These are phyloP conservation scores for Neopestalotiopsis sp. DNA, from an alignment of 2,329 filamentous ascomycete genomes.

Conservation along the genomic window DNA sequence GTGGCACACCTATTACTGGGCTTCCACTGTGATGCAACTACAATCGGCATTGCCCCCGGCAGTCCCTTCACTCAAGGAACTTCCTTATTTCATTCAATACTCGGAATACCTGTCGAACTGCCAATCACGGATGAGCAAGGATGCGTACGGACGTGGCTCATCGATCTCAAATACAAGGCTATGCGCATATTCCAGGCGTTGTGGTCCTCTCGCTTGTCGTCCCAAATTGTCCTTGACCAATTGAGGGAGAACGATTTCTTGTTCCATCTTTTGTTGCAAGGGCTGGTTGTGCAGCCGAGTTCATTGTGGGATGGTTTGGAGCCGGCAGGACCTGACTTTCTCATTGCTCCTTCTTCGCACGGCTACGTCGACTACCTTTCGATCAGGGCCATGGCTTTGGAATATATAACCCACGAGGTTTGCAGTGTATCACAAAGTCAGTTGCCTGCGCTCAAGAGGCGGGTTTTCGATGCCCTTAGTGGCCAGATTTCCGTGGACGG, in stretches of 20 bases:
- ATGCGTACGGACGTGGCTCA: constrained; percentile 70
- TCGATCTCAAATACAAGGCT: constrained; percentile 70
- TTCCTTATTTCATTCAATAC: constrained; percentile 84
- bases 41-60: constrained; percentile 70
- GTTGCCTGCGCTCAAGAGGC: constrained; percentile 72
- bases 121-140: constrained; percentile 66
- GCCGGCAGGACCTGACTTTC: constrained; percentile 68
- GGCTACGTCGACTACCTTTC: constrained; percentile 80
- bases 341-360: constrained; percentile 68
- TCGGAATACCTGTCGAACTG: constrained; percentile 73
- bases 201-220: constrained; percentile 83
- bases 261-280: constrained; percentile 75
- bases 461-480: constrained; percentile 75
- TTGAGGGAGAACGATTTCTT: constrained; percentile 81
- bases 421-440: constrained; percentile 75
- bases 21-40: constrained; percentile 77
- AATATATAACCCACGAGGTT: constrained; percentile 86
- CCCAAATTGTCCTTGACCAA: constrained; percentile 75
- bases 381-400: constrained; percentile 77
- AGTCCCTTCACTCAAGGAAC: constrained; percentile 73
- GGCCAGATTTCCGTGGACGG: constrained; percentile 74
- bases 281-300: constrained; percentile 72
- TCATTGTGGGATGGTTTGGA: constrained; percentile 76
- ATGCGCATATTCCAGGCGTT: constrained; percentile 80
- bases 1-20: constrained; percentile 91